A percentile compares a stretch with the other conserved stretches of the same genome.
Evolutionary conservation across 495 filamentous ascomycete species (phyloP).

Genomic region (Xylaria venustula): DNA sequence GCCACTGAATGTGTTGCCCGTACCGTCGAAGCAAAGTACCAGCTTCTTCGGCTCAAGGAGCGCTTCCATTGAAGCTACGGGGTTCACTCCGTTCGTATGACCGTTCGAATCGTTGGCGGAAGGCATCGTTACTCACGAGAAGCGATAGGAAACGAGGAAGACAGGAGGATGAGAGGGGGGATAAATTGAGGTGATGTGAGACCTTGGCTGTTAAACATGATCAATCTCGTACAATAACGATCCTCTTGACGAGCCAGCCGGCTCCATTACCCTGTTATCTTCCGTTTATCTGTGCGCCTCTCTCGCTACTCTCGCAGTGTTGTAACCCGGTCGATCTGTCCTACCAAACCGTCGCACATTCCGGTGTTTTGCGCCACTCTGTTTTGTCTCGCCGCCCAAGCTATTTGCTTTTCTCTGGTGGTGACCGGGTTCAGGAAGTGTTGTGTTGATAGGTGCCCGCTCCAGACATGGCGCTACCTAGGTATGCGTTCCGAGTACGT

Average conservation of each 20-base stretch:
- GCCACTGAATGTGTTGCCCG: conserved; percentile 42
- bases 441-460: neutral
- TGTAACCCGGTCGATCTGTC: neutral
- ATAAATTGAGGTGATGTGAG: neutral
- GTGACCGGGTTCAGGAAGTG: neutral
- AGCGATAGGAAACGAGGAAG: too few relatives aligned
- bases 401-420: neutral
- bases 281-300: neutral
- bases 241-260: neutral
- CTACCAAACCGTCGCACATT: neutral
- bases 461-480: neutral
- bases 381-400: neutral
- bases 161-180: neutral
- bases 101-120: neutral
- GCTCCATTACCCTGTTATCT: neutral
- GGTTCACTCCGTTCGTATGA: neutral
- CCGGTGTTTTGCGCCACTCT: neutral
- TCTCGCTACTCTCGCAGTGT: neutral
- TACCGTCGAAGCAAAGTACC: conserved; percentile 49
- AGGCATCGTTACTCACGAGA: too few relatives aligned
- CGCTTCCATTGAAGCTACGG: neutral
- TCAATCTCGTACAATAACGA: neutral
- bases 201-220: neutral
- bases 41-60: conserved; percentile 25
- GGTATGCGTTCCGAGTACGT: too few relatives aligned